These are phyloP conservation scores for Hypoxylon rubiginosum DNA, from an alignment of 2,329 filamentous ascomycete species.

Conservation along the genomic window DNA sequence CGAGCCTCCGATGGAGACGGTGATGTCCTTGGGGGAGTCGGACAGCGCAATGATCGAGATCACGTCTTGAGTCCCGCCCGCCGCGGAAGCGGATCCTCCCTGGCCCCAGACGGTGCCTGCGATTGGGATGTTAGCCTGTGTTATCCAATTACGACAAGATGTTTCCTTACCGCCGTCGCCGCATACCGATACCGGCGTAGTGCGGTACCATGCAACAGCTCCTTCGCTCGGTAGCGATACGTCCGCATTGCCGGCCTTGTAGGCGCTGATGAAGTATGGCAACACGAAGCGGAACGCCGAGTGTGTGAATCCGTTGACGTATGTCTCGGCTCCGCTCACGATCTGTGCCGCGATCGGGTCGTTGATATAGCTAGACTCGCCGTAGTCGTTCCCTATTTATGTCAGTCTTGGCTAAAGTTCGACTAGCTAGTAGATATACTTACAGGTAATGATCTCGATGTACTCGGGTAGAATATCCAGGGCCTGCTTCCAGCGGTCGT, in stretches of 20 bases:
- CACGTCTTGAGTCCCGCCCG: slow-evolving; percentile 57
- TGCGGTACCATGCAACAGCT: slow-evolving; percentile 50
- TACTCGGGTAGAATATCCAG: slow-evolving; percentile 64
- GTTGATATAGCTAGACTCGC: slow-evolving; percentile 70
- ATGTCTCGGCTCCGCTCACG: slow-evolving; percentile 62
- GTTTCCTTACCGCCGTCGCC: slow-evolving; percentile 54
- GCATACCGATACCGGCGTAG: slow-evolving; percentile 50
- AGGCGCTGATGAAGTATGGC: slow-evolving; percentile 64
- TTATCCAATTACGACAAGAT: not conserved
- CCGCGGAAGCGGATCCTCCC: slow-evolving; percentile 52
- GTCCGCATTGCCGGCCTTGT: slow-evolving; percentile 59
- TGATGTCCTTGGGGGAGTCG: slow-evolving; percentile 52
- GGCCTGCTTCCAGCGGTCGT: slow-evolving; percentile 67
- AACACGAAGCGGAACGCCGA: slow-evolving; percentile 63
- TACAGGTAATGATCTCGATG: slow-evolving; percentile 68
- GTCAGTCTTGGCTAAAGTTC: slow-evolving; percentile 17
- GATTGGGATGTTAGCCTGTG: slow-evolving; percentile 18
- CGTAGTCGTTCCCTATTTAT: slow-evolving; percentile 67
- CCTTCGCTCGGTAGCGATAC: slow-evolving; percentile 47
- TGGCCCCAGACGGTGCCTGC: slow-evolving; percentile 57
- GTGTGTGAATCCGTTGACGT: slow-evolving; percentile 62
- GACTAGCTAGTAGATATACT: slow-evolving; percentile 6
- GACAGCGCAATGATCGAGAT: slow-evolving; percentile 60
- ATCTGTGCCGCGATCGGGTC: slow-evolving; percentile 60
- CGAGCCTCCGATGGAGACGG: slow-evolving; percentile 55